Percentiles rank a stretch among this genome's conserved stretches.
phyloP scores from a whole-genome alignment of 2,329 filamentous ascomycete genomes.

The Coleophoma crateriformis region DNA sequence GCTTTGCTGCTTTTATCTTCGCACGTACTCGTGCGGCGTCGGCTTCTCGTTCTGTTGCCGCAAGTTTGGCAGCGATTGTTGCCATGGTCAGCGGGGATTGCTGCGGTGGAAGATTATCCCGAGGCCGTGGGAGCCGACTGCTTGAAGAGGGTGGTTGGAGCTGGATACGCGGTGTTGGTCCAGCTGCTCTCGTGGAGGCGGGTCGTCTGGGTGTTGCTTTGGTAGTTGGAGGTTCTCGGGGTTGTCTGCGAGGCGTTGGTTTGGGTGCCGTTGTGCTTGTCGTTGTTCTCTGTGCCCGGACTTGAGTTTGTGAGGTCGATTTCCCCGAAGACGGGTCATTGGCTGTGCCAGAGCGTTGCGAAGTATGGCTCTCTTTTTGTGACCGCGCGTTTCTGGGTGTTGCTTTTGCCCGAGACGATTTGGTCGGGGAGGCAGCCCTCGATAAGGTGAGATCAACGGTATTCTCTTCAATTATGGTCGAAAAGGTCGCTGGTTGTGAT shows the following conservation, averaged over 20 bases:
- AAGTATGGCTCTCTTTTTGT: too few species aligned
- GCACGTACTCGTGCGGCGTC: constrained; percentile 58
- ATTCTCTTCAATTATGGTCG: constrained; percentile 42
- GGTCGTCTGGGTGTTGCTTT: constrained; percentile 7
- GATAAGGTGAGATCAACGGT: constrained; percentile 34
- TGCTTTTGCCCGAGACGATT: constrained; percentile 20
- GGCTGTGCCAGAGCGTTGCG: too few species aligned
- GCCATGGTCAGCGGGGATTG: constrained; percentile 57
- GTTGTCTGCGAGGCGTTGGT: constrained; percentile 12
- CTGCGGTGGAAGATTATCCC: constrained; percentile 26
- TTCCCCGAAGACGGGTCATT: too few species aligned
- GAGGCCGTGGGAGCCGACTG: constrained; percentile 21
- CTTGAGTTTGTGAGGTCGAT: too few species aligned
- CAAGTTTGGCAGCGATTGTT: constrained; percentile 57
- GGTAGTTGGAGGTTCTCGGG: constrained; percentile 9
- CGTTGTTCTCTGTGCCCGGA: too few species aligned
- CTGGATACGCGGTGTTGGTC: constrained; percentile 16
- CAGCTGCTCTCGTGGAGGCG: constrained; percentile 1
- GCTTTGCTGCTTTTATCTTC: constrained; percentile 50
- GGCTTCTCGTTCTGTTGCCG: constrained; percentile 57
- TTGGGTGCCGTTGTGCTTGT: constrained; percentile 3
- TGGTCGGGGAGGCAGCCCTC: constrained; percentile 25
- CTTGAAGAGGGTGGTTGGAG: constrained; percentile 6
- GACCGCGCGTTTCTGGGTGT: constrained; percentile 5
- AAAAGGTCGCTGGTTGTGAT: constrained; percentile 35